Evolutionary conservation across 2,329 filamentous ascomycete genomes (phyloP).

Genomic region (Fusarium palustre): DNA sequence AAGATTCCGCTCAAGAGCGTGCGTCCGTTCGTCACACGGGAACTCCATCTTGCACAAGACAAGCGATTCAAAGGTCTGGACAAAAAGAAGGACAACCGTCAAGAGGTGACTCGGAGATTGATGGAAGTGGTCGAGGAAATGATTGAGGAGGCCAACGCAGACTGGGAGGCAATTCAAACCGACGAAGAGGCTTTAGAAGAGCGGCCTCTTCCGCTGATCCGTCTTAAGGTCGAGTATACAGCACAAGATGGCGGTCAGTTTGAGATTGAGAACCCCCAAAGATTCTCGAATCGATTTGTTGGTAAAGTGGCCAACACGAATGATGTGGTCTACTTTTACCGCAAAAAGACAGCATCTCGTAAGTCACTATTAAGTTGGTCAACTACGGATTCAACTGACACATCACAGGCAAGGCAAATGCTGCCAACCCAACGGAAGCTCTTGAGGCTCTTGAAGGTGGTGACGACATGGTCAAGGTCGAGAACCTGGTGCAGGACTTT

Average conservation of each 20-base stretch:
- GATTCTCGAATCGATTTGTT: conserved; percentile 92
- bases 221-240: conserved; percentile 90
- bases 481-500: conserved; percentile 88
- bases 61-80: conserved; percentile 81
- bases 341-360: conserved; percentile 78
- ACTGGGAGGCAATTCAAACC: conserved; percentile 84
- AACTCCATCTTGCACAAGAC: conserved; percentile 82
- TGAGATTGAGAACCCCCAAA: conserved; percentile 93
- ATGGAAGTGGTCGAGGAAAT: conserved; percentile 84
- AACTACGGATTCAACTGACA: conserved; percentile 12
- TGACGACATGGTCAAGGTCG: conserved; percentile 82
- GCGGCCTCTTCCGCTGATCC: conserved; percentile 82
- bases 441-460: conserved; percentile 63
- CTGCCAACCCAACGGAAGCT: conserved; percentile 71
- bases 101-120: conserved; percentile 81
- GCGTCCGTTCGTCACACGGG: conserved; percentile 87
- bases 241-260: conserved; percentile 86
- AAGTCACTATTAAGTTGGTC: conserved; percentile 1
- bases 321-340: conserved; percentile 92
- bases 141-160: conserved; percentile 83
- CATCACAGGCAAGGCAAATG: conserved; percentile 48
- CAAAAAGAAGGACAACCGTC: conserved; percentile 84
- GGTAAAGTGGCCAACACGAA: conserved; percentile 93
- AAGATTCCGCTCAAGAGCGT: conserved; percentile 88
- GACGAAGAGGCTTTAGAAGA: conserved; percentile 69